Base-by-base conservation (phyloP, 139 green algal species). In the Chlorella sp. region DNA sequence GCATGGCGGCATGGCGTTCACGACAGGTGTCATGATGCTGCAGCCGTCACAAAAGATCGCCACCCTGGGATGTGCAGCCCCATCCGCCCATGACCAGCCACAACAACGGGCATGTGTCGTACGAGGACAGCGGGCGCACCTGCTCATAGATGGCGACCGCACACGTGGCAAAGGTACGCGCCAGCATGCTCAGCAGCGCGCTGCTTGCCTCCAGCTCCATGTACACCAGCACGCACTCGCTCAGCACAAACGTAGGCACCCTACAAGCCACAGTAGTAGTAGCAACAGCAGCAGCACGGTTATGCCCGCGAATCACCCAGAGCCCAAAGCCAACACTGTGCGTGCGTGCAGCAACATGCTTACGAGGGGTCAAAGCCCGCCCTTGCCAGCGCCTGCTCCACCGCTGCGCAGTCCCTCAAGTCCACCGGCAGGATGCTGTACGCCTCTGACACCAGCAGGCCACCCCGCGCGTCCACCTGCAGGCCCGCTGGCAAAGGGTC, bases 191-290 rank as follows among this genome's bases (percentile, higher is more conserved):
- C 10, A 94, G 72, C 36, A 97, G 49, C 2, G 72, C 62, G 0
- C 59, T 32, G 67, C 76, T 88, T 34, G 92, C 71, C 6, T 65
- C 42, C 0, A 89, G 83, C 65, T 92, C 80, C 83, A 97, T 79
- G 86, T 97, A 97, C 2, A 95, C 90, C 27, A 97, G 81, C 69
- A 96, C 90, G 66, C 93, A 97, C 81, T 97, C 92, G 2, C 82
- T 81, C 30, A 97, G 71, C 4, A 96, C 36, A 31, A 73, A 74
- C n/a, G 78, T 83, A 55, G 92, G 92, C 1, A 74, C 60, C 3
- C 74, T 85, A 74, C 35, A 67, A 55, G 42, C 42, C 17, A 55
- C 17, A 55, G 10, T 55, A 55, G 42, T 10, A 10, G 17, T 17
- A 55, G 42, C 42, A 55, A 55, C 17, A 24, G 42, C 42, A 55